A percentile compares a stretch with the other conserved stretches of the same genome.
Conservation (phyloP, 1,284 basidiomycete genomes). For the Malassezia slooffiae region DNA sequence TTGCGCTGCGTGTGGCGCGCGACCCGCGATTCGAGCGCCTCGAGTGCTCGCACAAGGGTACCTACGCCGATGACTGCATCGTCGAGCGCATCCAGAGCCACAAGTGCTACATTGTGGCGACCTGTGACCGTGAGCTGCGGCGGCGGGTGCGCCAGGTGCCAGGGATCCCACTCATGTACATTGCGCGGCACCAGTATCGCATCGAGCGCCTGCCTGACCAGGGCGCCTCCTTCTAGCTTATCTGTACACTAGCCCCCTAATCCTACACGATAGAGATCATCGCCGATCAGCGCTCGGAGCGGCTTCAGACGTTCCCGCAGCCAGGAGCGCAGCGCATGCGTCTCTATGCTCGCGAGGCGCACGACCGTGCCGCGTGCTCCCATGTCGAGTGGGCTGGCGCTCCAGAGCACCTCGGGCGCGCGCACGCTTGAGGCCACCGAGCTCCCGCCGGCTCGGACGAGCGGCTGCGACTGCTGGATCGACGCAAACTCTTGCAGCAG, state of each 20-base stretch:
- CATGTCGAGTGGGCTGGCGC: constrained; percentile 51
- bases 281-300: constrained; percentile 49
- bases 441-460: constrained; percentile 6
- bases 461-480: constrained; percentile 51
- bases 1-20: constrained; percentile 88
- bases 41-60: constrained; percentile 80
- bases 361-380: constrained; percentile 51
- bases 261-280: constrained; percentile 28
- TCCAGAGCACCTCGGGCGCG: constrained; percentile 64
- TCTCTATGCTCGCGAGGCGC: constrained; percentile 61
- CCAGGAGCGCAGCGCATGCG: constrained; percentile 63
- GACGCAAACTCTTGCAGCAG: constrained; percentile 53
- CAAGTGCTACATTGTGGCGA: constrained; percentile 95
- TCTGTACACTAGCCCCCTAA: constrained; percentile 11
- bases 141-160: constrained; percentile 69
- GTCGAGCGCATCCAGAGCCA: constrained; percentile 87
- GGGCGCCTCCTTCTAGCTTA: constrained; percentile 30
- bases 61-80: constrained; percentile 96
- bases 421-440: constrained; percentile 49
- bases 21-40: constrained; percentile 93
- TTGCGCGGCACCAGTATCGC: constrained; percentile 33
- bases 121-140: constrained; percentile 89
- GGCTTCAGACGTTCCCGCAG: constrained; percentile 52
- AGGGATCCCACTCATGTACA: constrained; percentile 45
- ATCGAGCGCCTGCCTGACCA: constrained; percentile 44